Base-by-base conservation (phyloP, 2,329 filamentous ascomycete species). In the Hymenoscyphus linearis region DNA sequence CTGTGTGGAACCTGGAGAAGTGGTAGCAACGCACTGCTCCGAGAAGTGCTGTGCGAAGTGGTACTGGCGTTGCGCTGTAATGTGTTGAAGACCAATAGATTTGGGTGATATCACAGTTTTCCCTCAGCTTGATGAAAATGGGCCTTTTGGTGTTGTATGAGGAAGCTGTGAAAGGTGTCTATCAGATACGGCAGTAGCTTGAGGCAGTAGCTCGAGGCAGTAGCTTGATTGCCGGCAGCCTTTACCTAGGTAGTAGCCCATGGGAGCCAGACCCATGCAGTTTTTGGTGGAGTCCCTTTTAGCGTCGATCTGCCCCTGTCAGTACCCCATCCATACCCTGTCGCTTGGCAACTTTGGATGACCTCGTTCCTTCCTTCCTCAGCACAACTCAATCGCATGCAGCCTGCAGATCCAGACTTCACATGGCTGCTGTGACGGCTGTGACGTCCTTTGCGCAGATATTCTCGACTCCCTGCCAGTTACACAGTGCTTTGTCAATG, bases 131-230 rank as follows among this genome's bases (percentile, higher is more conserved):
- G 52, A 55, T 34, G 27, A 3, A 22, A 10, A 22, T 13, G 18
- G 52, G 31, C 35, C 27, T 55, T 27, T 35, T 34, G 27, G 52
- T 55, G 52, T 34, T 55, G 52, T 55, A 55, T 55, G 34, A 55
- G 52, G 31, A 55, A 55, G 52, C 52, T 55, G 52, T 35, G 27
- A 55, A 22, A 18, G 40, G 2, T 25, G 7, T 25, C 40, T 10
- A 47, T 47, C 52, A 35, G 52, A 54, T 54, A 6, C 4, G 52
- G 52, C 31, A 54, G 27, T 22, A 54, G 52, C 26, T 40, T 40
- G 37, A n/a, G n/a, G 37, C n/a, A n/a, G 31, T 31, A 31, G 31
- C 31, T 31, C 10, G 10, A 2, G 52, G 52, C 31, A 54, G 26
- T 35, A 54, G 52, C 27, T 47, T 47, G 40, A 22, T 22, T 40